Evolutionary conservation across 1,139 yeast genomes (phyloP).

Genomic region (Yamadazyma songkhlaensis): DNA sequence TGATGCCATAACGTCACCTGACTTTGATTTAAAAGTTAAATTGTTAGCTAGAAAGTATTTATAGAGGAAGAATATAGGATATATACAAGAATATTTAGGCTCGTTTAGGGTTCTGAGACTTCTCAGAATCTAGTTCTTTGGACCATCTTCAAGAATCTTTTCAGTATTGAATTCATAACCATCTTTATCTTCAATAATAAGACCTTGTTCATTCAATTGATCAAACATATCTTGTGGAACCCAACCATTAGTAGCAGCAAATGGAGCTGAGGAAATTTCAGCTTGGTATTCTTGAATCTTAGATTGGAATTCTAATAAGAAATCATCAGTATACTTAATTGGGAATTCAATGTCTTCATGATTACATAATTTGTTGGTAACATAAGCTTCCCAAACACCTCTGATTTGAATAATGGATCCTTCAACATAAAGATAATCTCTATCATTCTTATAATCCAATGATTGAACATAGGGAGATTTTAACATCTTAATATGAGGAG

Average conservation of each 20-base stretch:
- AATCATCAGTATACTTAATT: slow-evolving; percentile 52
- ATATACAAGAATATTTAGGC: background rate
- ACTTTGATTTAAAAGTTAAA: slow-evolving; percentile 75
- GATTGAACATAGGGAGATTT: slow-evolving; percentile 68
- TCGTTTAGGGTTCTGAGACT: background rate
- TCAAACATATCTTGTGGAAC: slow-evolving; percentile 90
- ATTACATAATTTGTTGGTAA: slow-evolving; percentile 57
- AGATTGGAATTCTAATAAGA: slow-evolving; percentile 52
- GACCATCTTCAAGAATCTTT: slow-evolving; percentile 28
- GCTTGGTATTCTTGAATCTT: slow-evolving; percentile 67
- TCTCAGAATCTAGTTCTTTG: slow-evolving; percentile 5
- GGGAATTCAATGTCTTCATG: slow-evolving; percentile 53
- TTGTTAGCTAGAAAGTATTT: slow-evolving; percentile 74
- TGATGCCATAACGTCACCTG: slow-evolving; percentile 69
- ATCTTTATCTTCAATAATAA: slow-evolving; percentile 43
- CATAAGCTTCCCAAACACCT: slow-evolving; percentile 72
- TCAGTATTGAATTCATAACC: slow-evolving; percentile 39
- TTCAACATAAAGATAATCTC: slow-evolving; percentile 65
- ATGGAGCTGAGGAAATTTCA: slow-evolving; percentile 68
- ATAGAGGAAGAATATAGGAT: slow-evolving; percentile 17
- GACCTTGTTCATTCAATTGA: slow-evolving; percentile 62
- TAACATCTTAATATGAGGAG: slow-evolving; percentile 69
- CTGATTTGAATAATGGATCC: slow-evolving; percentile 69
- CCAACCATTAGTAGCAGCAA: slow-evolving; percentile 93
- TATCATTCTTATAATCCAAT: slow-evolving; percentile 56